Evolutionary conservation across 495 filamentous ascomycete genomes (phyloP).

Genomic region (Penicillium mononematosum): DNA sequence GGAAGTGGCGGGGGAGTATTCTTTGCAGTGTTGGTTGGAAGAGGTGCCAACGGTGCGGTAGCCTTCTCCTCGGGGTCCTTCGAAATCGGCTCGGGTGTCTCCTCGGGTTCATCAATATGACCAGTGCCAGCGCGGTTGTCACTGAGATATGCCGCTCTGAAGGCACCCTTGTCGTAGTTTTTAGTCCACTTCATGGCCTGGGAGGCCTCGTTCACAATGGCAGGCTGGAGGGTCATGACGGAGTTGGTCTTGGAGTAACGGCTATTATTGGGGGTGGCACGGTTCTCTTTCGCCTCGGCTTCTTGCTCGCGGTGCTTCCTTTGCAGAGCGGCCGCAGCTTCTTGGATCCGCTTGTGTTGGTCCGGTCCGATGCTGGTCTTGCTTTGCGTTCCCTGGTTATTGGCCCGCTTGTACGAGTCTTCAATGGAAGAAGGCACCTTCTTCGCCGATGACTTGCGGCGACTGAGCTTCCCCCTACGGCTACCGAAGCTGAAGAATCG

Average conservation of each 20-base stretch:
- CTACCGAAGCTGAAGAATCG: slow-evolving; percentile 81
- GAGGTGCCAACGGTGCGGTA: slow-evolving; percentile 18
- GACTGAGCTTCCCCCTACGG: slow-evolving; percentile 60
- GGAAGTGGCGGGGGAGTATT: slow-evolving; percentile 21
- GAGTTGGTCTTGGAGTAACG: slow-evolving; percentile 78
- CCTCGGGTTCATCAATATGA: slow-evolving; percentile 25
- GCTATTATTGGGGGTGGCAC: slow-evolving; percentile 2
- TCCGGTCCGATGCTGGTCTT: slow-evolving; percentile 89
- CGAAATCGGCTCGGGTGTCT: slow-evolving; percentile 13
- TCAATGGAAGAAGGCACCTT: slow-evolving; percentile 44
- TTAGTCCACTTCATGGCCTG: slow-evolving; percentile 93
- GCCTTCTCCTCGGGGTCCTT: slow-evolving; percentile 13
- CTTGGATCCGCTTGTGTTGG: slow-evolving; percentile 88
- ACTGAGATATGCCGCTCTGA: slow-evolving; percentile 76
- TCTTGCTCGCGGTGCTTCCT: slow-evolving; percentile 63
- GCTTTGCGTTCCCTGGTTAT: slow-evolving; percentile 59
- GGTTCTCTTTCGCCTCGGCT: slow-evolving; percentile 29
- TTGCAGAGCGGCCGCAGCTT: slow-evolving; percentile 79
- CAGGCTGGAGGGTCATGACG: slow-evolving; percentile 82
- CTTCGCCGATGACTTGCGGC: slow-evolving; percentile 66
- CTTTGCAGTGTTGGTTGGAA: slow-evolving; percentile 17
- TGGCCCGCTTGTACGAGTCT: slow-evolving; percentile 49
- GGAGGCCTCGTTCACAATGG: slow-evolving; percentile 81
- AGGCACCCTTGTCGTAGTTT: slow-evolving; percentile 72
- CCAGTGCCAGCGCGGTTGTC: slow-evolving; percentile 69